phyloP scores from a whole-genome alignment of 2,329 filamentous ascomycete species.

The Paecilomyces formosus region DNA sequence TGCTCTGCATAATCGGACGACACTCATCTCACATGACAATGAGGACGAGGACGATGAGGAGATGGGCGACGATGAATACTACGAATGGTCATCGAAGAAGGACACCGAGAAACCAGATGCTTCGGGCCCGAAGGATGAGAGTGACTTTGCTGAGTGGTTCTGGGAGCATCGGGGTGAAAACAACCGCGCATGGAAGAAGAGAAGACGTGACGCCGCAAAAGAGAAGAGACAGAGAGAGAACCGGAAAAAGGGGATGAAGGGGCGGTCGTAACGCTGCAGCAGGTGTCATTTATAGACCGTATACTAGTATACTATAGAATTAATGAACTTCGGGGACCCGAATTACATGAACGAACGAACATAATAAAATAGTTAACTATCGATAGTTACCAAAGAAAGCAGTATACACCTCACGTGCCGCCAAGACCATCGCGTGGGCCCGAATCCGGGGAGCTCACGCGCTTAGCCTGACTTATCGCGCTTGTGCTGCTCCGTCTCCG shows the following conservation, averaged over 20 bases:
- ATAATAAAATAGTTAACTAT: too few relatives aligned
- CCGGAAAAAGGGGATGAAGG: conserved; percentile 41
- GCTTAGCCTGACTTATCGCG: background rate
- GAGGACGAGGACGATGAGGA: conserved; percentile 12
- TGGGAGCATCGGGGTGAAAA: conserved; percentile 47
- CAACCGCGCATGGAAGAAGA: conserved; percentile 46
- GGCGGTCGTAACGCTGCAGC: conserved; percentile 16
- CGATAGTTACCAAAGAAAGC: too few relatives aligned
- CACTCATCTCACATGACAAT: conserved; percentile 20
- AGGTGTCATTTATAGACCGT: background rate
- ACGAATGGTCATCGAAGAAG: conserved; percentile 15
- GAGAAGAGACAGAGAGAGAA: conserved; percentile 54
- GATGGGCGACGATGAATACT: conserved; percentile 15
- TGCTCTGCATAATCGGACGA: conserved; percentile 53
- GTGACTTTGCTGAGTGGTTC: conserved; percentile 57
- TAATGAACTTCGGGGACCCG: background rate
- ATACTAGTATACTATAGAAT: background rate
- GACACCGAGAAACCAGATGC: conserved; percentile 12
- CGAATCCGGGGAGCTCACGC: background rate
- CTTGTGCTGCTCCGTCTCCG: background rate
- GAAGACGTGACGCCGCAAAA: conserved; percentile 53
- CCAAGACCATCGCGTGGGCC: background rate
- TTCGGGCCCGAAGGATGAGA: conserved; percentile 33
- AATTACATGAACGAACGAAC: too few relatives aligned
- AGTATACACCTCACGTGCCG: background rate